These are phyloP conservation scores for Dendrocalamus sinicus DNA, from an alignment of 176 grass and related monocot genomes.

Conservation along the genomic window DNA sequence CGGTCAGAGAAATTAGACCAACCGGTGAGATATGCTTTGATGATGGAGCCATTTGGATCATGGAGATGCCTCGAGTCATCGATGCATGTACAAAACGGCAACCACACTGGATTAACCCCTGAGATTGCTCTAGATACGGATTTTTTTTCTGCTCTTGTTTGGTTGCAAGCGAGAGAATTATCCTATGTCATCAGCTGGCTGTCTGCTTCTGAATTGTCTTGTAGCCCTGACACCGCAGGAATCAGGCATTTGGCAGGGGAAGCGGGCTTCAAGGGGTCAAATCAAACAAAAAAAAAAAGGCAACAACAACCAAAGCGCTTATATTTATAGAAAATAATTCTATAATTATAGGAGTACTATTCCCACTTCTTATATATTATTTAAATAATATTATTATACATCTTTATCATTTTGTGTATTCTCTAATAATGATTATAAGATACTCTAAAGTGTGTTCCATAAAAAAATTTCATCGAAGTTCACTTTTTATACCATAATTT, in stretches of 20 bases:
- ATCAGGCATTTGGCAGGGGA: conserved; percentile 37
- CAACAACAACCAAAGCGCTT: background rate
- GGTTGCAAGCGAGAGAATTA: conserved; percentile 14
- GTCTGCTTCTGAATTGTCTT: conserved; percentile 24
- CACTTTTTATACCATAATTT: no score
- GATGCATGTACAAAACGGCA: background rate
- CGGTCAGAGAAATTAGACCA: background rate
- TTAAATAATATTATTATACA: no score
- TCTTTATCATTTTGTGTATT: no score
- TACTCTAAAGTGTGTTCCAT: no score
- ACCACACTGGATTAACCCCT: background rate
- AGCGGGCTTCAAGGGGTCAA: background rate
- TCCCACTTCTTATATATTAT: no score
- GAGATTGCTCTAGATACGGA: conserved; percentile 2
- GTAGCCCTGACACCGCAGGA: background rate
- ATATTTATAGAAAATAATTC: no score
- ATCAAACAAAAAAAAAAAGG: background rate
- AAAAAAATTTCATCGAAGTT: no score
- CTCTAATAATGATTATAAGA: no score
- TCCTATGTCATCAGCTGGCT: background rate
- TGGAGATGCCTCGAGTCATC: conserved; percentile 5
- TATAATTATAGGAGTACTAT: no score
- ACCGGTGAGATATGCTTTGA: background rate
- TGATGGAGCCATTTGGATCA: conserved; percentile 35
- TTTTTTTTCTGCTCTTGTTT: background rate